These are phyloP conservation scores for Cantharellus cinnabarinus DNA, from an alignment of 768 basidiomycete species.

Conservation along the genomic window DNA sequence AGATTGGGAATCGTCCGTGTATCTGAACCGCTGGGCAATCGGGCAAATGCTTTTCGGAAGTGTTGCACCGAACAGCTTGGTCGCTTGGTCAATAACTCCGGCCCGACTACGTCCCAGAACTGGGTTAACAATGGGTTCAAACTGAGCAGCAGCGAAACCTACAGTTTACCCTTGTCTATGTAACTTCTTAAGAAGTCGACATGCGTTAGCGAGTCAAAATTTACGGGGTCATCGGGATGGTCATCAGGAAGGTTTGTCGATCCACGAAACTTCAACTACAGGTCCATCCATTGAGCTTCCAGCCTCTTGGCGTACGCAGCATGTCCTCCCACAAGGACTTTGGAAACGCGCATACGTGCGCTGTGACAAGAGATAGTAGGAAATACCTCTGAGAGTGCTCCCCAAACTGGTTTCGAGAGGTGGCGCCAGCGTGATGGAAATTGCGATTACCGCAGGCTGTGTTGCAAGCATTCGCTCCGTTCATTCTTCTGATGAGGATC, in stretches of 20 bases:
- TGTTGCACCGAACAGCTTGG: too few species aligned
- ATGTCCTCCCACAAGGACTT: conserved; percentile 27
- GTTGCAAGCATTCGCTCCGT: too few species aligned
- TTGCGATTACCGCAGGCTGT: too few species aligned
- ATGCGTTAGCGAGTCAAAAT: conserved; percentile 69
- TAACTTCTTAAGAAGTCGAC: conserved; percentile 60
- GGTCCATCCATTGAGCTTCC: conserved; percentile 60
- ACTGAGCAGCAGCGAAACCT: conserved; percentile 17
- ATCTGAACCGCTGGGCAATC: too few species aligned
- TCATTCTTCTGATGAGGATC: conserved; percentile 30
- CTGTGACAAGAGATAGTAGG: conserved; percentile 53
- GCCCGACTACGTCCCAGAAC: background rate
- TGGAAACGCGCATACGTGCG: conserved; percentile 44
- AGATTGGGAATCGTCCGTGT: background rate
- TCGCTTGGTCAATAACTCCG: background rate
- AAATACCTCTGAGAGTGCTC: conserved; percentile 59
- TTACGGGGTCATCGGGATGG: conserved; percentile 39
- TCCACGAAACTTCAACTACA: conserved; percentile 56
- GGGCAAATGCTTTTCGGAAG: too few species aligned
- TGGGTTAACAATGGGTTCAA: too few species aligned
- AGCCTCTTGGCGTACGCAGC: conserved; percentile 59
- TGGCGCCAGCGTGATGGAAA: conserved; percentile 56
- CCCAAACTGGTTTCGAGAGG: conserved; percentile 40
- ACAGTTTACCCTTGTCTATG: conserved; percentile 77
- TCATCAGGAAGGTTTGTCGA: conserved; percentile 49